phyloP scores from a whole-genome alignment of 805 yeast genomes.

The Zygosaccharomyces bisporus region DNA sequence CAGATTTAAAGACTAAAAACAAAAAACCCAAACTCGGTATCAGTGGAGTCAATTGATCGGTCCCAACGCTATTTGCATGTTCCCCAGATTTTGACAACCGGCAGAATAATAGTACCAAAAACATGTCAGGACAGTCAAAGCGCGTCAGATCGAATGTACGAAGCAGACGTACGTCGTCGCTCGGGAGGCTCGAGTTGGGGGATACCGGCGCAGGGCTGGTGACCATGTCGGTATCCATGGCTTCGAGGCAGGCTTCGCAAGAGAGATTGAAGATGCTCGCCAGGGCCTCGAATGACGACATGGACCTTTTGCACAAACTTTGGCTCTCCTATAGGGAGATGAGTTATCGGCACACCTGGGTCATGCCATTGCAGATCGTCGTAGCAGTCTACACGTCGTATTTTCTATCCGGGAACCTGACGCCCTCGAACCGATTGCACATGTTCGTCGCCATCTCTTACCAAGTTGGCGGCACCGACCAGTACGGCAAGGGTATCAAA shows the following conservation, averaged over 20 bases:
- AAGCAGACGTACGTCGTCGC: constrained; percentile 57
- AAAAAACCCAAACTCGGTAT: no score
- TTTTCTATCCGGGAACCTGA: constrained; percentile 53
- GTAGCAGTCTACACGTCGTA: constrained; percentile 42
- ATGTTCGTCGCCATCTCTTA: constrained; percentile 65
- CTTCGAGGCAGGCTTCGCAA: constrained; percentile 40
- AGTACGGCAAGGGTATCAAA: constrained; percentile 81
- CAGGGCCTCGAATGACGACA: constrained; percentile 40
- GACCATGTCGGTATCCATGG: constrained; percentile 52
- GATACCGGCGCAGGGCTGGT: constrained; percentile 65
- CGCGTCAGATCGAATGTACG: constrained; percentile 20
- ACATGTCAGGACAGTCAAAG: constrained; percentile 13
- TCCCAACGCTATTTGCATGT: no score
- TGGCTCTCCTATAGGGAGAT: constrained; percentile 58
- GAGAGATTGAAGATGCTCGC: constrained; percentile 37
- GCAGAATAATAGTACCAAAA: no score
- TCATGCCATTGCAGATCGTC: constrained; percentile 56
- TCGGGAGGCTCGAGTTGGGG: constrained; percentile 72
- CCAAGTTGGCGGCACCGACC: constrained; percentile 52
- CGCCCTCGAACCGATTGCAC: constrained; percentile 58
- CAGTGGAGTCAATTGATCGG: no score
- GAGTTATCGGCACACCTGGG: constrained; percentile 62
- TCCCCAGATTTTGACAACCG: no score
- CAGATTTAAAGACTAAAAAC: no score
- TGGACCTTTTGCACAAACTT: constrained; percentile 53